Evolutionary conservation across 441 rosid species (phyloP).

Genomic region (Aquilaria agallochum): DNA sequence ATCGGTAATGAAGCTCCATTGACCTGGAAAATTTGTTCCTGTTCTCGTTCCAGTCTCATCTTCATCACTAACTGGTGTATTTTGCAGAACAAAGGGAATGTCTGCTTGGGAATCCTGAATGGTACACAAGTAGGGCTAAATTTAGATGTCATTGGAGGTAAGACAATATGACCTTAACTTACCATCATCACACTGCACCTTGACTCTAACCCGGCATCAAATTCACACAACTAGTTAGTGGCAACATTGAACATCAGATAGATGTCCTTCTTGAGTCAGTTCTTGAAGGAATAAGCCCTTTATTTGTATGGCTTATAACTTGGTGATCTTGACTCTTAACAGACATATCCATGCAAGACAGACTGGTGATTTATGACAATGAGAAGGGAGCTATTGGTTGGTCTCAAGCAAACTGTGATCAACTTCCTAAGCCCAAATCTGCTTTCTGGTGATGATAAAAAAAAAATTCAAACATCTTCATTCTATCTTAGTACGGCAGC

Average conservation of each 20-base stretch:
- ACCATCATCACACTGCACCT: no score
- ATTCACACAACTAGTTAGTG: no score
- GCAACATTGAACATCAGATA: no score
- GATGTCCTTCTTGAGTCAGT: no score
- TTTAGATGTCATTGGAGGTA: slow-evolving; percentile 84
- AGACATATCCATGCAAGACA: slow-evolving; percentile 97
- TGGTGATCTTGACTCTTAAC: slow-evolving; percentile 2
- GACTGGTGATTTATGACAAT: slow-evolving; percentile 74
- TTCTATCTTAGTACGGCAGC: no score
- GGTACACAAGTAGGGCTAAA: slow-evolving; percentile 74
- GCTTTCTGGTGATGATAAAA: slow-evolving; percentile 18
- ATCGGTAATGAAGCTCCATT: slow-evolving; percentile 37
- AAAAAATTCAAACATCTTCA: no score
- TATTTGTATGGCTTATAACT: no score
- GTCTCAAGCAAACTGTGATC: slow-evolving; percentile 57
- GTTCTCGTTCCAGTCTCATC: background rate
- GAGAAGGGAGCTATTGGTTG: slow-evolving; percentile 83
- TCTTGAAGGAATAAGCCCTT: no score
- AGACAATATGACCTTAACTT: background rate
- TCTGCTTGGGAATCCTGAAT: slow-evolving; percentile 84
- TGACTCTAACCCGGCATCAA: no score
- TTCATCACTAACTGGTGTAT: slow-evolving; percentile 6
- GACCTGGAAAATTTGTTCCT: background rate
- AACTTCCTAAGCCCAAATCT: slow-evolving; percentile 41
- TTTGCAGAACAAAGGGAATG: slow-evolving; percentile 70